Evolutionary conservation across 129 eudicot species (phyloP).

Genomic region (Chrysanthemum seticuspe): DNA sequence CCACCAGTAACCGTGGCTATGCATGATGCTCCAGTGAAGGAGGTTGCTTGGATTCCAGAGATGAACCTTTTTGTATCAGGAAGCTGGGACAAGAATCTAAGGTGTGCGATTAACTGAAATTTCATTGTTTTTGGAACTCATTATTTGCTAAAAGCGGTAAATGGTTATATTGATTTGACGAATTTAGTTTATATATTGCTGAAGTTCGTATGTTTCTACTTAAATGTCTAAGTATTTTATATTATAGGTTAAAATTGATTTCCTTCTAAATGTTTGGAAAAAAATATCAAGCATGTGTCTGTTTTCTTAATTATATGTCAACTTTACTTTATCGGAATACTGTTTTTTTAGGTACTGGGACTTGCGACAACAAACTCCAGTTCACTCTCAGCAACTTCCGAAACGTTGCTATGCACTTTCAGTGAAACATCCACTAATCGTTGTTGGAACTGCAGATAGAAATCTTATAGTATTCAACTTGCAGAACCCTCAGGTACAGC

Average conservation of each 20-base stretch:
- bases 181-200: no score
- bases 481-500: slow-evolving; percentile 73
- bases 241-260: no score
- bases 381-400: no score
- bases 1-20: slow-evolving; percentile 88
- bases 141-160: no score
- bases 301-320: no score
- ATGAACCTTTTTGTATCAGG: slow-evolving; percentile 83
- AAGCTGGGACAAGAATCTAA: slow-evolving; percentile 95
- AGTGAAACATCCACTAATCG: slow-evolving; percentile 91
- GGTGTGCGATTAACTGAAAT: slow-evolving; percentile 35
- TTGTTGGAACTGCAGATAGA: slow-evolving; percentile 77
- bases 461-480: slow-evolving; percentile 60
- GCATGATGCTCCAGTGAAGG: slow-evolving; percentile 97
- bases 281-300: not conserved
- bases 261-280: no score
- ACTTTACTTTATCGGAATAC: not conserved
- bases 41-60: slow-evolving; percentile 97
- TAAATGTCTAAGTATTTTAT: no score
- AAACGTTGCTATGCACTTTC: no score
- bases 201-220: no score
- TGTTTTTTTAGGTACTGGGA: slow-evolving; percentile 66
- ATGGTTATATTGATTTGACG: no score
- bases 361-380: no score
- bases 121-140: not conserved